Conservation (phyloP, 768 basidiomycete genomes). For the Panaeolus papilionaceus region DNA sequence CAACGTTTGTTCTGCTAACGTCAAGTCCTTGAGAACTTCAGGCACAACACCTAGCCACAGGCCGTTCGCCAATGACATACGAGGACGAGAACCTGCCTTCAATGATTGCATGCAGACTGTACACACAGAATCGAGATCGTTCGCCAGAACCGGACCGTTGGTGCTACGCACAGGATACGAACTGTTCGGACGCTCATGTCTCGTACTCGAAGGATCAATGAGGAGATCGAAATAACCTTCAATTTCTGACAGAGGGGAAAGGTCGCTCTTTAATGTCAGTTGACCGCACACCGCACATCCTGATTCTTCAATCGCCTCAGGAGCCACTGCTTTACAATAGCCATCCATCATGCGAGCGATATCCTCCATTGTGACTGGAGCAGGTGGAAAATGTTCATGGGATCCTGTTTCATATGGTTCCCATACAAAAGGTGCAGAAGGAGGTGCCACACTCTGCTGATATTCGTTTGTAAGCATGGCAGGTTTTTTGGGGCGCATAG, state of each 20-base stretch:
- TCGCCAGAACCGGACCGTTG: slow-evolving; percentile 26
- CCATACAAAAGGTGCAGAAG: background rate
- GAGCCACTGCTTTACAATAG: slow-evolving; percentile 19
- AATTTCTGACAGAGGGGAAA: slow-evolving; percentile 17
- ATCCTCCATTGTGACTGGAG: background rate
- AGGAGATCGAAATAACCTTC: slow-evolving; percentile 19
- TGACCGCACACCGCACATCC: slow-evolving; percentile 34
- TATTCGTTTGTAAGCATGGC: no score
- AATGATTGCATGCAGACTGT: slow-evolving; percentile 19
- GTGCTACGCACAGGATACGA: slow-evolving; percentile 17
- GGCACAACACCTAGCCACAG: slow-evolving; percentile 44
- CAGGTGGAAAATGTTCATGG: background rate
- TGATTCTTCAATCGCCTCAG: slow-evolving; percentile 23
- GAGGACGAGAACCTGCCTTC: slow-evolving; percentile 26
- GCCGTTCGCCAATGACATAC: slow-evolving; percentile 37
- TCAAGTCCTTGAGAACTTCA: slow-evolving; percentile 30
- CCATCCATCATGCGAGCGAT: slow-evolving; percentile 15
- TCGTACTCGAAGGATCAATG: background rate
- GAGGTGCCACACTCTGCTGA: no score
- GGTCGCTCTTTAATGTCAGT: background rate
- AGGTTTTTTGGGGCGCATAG: no score
- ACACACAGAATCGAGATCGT: slow-evolving; percentile 25
- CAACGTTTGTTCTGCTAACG: slow-evolving; percentile 35
- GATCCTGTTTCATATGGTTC: background rate
- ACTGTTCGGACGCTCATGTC: slow-evolving; percentile 18